phyloP scores from a whole-genome alignment of 768 basidiomycete genomes.

The Kwoniella europaea region DNA sequence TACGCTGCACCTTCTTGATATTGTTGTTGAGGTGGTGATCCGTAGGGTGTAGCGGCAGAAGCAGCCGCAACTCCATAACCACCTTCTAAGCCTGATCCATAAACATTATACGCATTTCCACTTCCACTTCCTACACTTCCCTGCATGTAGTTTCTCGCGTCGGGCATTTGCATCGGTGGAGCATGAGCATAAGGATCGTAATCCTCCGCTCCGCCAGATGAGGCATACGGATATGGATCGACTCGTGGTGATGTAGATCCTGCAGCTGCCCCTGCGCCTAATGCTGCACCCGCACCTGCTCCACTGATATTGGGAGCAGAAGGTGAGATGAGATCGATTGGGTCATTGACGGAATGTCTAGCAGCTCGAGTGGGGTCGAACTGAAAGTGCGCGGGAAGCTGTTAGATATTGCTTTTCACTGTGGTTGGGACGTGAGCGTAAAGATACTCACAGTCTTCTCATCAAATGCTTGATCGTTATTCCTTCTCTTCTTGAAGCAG shows the following conservation, averaged over 20 bases:
- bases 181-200: conserved; percentile 44
- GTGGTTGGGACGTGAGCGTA: background rate
- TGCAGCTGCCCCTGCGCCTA: background rate
- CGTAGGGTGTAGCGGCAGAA: conserved; percentile 32
- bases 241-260: conserved; percentile 30
- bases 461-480: conserved; percentile 48
- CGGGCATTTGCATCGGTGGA: conserved; percentile 50
- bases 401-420: background rate
- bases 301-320: conserved; percentile 41
- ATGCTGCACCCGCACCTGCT: conserved; percentile 12
- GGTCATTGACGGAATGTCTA: conserved; percentile 49
- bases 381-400: conserved; percentile 13
- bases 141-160: conserved; percentile 42
- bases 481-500: conserved; percentile 34
- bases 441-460: conserved; percentile 49
- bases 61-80: conserved; percentile 46
- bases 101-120: conserved; percentile 24
- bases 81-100: conserved; percentile 37
- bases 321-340: conserved; percentile 49
- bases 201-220: conserved; percentile 3
- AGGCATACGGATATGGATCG: conserved; percentile 49
- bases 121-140: conserved; percentile 1
- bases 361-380: conserved; percentile 47
- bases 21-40: conserved; percentile 16
- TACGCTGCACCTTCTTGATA: conserved; percentile 12